Evolutionary conservation across 2,329 filamentous ascomycete genomes (phyloP), one percentile per base, ranked within the genome.

Genomic region (Byssothecium circinans): DNA sequence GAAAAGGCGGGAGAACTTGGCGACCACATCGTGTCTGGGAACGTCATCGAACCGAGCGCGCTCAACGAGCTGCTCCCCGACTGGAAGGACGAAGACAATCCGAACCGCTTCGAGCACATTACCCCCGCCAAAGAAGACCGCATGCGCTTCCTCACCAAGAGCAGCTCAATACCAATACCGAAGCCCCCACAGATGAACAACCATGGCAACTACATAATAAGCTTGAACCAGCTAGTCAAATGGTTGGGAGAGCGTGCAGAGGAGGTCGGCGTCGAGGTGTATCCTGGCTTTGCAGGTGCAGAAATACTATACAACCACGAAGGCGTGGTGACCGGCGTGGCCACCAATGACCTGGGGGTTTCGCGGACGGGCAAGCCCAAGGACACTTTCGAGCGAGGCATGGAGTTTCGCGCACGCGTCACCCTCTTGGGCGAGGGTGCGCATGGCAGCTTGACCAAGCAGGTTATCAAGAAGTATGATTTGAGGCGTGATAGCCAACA

Each of bases 211-310:
- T 97, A 95, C 72, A 99, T 99, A 58, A 85, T 99, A 65, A 95
- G 89, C 66, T 75, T 99, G 64, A 97, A 95, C 72, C 89, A 97
- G 72, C 87, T 99, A 65, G 88, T 88, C 47, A 95, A 92, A 74
- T 99, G 94, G 94, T 79, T 99, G 2, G 91, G 89, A 40, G 94
- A 97, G 70, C 84, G 92, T 39, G 94, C 94, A n/a, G 94, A 99
- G 74, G 94, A 97, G 74, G 68, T 95, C 23, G 94, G 94, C 25
- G 94, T 99, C 22, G 94, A 99, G 74, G 83, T 99, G 11, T 99
- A 97, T 63, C 89, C 94, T 3, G 94, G 94, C 2, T 99, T 99
- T 63, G 91, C 94, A 12, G 94, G 91, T 3, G 90, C 90, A 20
- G 94, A 99, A 75, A 82, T 99, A 3, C 78, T 99, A 12, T 99